Evolutionary conservation across 192 early-diverging fungal genomes (phyloP).

Genomic region (Coemansia aciculifera): DNA sequence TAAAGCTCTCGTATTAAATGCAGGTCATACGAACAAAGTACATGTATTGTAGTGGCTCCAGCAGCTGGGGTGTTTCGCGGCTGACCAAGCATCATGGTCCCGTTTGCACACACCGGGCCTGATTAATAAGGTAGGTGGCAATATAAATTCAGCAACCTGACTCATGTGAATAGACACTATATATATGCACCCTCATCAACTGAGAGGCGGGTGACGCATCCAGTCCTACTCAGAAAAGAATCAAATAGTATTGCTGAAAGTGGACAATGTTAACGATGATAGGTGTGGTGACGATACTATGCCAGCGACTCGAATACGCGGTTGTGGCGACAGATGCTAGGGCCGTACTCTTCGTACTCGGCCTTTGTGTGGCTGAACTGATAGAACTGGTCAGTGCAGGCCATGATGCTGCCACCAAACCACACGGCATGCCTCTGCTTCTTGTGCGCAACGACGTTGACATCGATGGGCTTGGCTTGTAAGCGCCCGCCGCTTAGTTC

Average conservation of each 20-base stretch:
- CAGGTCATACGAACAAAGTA: conserved; percentile 5
- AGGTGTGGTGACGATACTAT: conserved; percentile 13
- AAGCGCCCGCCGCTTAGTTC: conserved; percentile 70
- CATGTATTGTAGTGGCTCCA: conserved; percentile 1
- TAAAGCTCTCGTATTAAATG: not conserved
- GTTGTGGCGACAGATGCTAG: conserved; percentile 92
- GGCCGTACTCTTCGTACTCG: conserved; percentile 97
- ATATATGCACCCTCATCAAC: not conserved
- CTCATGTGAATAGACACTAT: too few relatives aligned
- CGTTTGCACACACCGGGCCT: not conserved
- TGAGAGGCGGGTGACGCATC: not conserved
- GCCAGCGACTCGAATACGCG: conserved; percentile 72
- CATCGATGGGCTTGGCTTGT: conserved; percentile 84
- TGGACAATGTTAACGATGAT: not conserved
- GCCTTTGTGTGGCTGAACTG: conserved; percentile 94
- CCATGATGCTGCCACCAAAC: conserved; percentile 96
- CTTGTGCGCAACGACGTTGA: conserved; percentile 97
- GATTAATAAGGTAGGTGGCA: not conserved
- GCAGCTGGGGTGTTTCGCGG: not conserved
- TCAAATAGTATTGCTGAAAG: conserved; percentile 2
- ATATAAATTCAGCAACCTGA: not conserved
- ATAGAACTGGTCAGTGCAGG: conserved; percentile 85
- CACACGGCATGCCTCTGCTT: conserved; percentile 99
- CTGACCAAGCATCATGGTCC: conserved; percentile 6
- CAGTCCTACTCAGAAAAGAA: not conserved